A percentile compares a stretch with the other conserved stretches of the same genome.
Conservation (phyloP, 2,329 filamentous ascomycete species). For the Cercospora brassicicola region DNA sequence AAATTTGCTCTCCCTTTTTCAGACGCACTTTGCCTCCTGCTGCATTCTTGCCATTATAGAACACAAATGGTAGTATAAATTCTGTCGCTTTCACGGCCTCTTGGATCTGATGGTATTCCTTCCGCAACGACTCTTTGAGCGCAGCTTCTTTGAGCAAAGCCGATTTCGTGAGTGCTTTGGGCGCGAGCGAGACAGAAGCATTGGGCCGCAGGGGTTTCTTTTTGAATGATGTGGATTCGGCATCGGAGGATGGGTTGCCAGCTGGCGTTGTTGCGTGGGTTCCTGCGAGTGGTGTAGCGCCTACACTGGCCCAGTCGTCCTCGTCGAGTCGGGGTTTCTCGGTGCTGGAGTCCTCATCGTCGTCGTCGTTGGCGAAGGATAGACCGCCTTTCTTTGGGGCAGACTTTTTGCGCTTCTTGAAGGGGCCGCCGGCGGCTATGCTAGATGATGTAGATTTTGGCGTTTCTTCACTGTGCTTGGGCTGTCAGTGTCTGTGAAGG, state of each 20-base stretch:
- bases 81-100: constrained; percentile 86
- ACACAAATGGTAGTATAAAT: constrained; percentile 89
- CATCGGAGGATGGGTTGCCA: constrained; percentile 9
- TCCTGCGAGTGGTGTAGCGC: background rate
- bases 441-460: constrained; percentile 42
- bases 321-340: background rate
- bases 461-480: constrained; percentile 58
- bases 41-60: constrained; percentile 91
- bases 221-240: constrained; percentile 26
- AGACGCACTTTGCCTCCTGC: constrained; percentile 80
- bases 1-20: constrained; percentile 89
- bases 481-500: constrained; percentile 49
- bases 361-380: constrained; percentile 69
- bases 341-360: constrained; percentile 50
- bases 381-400: constrained; percentile 58
- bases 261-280: constrained; percentile 5
- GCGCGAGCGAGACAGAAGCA: constrained; percentile 60
- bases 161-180: constrained; percentile 74
- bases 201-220: constrained; percentile 61
- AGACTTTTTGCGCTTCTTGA: constrained; percentile 60
- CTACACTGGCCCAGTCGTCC: constrained; percentile 8
- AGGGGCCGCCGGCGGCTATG: constrained; percentile 13
- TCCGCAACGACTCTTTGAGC: constrained; percentile 70
- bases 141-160: constrained; percentile 76
- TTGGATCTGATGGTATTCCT: constrained; percentile 79